Base-by-base conservation (phyloP, 495 filamentous ascomycete genomes). In the Collariella sp. region DNA sequence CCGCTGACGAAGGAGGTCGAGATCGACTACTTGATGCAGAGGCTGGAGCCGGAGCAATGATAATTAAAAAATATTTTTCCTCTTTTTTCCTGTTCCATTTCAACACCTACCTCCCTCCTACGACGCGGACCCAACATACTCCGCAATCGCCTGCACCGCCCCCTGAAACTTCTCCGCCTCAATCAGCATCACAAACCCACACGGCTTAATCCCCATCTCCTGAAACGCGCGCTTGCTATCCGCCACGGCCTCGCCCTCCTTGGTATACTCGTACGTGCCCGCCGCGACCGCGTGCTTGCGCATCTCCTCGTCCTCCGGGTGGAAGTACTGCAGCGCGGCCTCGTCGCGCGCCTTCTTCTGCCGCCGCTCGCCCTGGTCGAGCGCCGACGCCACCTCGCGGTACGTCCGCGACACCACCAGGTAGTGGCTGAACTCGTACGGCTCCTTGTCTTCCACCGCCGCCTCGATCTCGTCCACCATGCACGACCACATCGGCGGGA, bases 401-500 rank as follows among this genome's bases (percentile, higher is more conserved):
- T 97, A 99, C 9, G 82, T 87, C 74, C 91, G 91, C 20, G 89
- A 95, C 40, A 96, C 53, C 23, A 99, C 80, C 48, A 99, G 74
- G 67, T 95, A 97, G 67, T 96, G 88, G 46, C 90, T 83, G 72
- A 99, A 97, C 51, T 82, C 77, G 66, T 96, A 97, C 3, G 91
- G 90, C 67, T 97, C 90, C 62, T 86, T 86, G 59, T 96, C 91
- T 61, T 93, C 83, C 5, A 94, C 70, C 3, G 94, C 94, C 74
- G 85, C 90, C 57, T 84, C 75, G 55, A 97, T 87, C 76, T 99
- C 94, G 66, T 96, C 90, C 35, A 86, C 75, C 34, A 99, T 79
- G 89, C 96, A 95, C 57, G 77, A 83, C 79, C 96, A 97, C 89
- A 99, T 91, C 10, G 94, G 91, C 33, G 94, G 93, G 19, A 91